Percentiles rank a stretch among this genome's conserved stretches.
These are phyloP conservation scores for Neofusicoccum sp. DNA, from an alignment of 2,329 filamentous ascomycete genomes.

Conservation along the genomic window DNA sequence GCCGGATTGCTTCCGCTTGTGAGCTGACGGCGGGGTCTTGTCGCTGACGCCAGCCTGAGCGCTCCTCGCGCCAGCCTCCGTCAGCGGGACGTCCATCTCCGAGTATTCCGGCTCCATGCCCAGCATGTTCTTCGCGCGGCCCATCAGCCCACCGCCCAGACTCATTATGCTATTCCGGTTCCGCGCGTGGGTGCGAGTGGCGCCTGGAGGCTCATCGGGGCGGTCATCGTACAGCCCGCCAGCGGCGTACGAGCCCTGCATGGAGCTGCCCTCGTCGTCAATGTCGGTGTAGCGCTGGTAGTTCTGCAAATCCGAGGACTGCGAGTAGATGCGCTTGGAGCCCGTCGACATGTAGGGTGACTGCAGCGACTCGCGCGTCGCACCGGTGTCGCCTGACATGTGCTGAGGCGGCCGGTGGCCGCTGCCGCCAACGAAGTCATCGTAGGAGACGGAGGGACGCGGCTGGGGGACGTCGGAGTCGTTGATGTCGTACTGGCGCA, in stretches of 20 bases:
- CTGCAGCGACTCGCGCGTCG: conserved; percentile 36
- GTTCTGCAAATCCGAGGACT: conserved; percentile 80
- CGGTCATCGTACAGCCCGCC: conserved; percentile 56
- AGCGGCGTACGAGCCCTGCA: conserved; percentile 74
- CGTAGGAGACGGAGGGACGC: conserved; percentile 87
- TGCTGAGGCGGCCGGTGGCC: conserved; percentile 1
- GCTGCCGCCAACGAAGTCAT: conserved; percentile 80
- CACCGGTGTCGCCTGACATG: conserved; percentile 43
- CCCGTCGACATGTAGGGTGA: conserved; percentile 34
- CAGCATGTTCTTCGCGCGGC: conserved; percentile 83
- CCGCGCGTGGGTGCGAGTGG: conserved; percentile 54
- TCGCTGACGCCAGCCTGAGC: conserved; percentile 36
- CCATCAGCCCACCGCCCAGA: conserved; percentile 82
- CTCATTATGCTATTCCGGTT: conserved; percentile 87
- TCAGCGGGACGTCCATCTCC: conserved; percentile 96
- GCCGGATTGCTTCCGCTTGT: conserved; percentile 56
- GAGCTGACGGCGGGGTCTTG: conserved; percentile 48
- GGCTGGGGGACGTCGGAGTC: conserved; percentile 61
- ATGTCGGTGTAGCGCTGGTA: conserved; percentile 90
- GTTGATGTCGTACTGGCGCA: conserved; percentile 71
- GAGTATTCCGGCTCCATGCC: conserved; percentile 87
- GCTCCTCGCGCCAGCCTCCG: conserved; percentile 63
- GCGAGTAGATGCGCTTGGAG: conserved; percentile 56
- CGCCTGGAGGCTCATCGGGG: conserved; percentile 29
- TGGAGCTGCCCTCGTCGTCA: conserved; percentile 75